phyloP scores from a whole-genome alignment of 2,329 filamentous ascomycete genomes.

The Ophioceras dolichostomum region DNA sequence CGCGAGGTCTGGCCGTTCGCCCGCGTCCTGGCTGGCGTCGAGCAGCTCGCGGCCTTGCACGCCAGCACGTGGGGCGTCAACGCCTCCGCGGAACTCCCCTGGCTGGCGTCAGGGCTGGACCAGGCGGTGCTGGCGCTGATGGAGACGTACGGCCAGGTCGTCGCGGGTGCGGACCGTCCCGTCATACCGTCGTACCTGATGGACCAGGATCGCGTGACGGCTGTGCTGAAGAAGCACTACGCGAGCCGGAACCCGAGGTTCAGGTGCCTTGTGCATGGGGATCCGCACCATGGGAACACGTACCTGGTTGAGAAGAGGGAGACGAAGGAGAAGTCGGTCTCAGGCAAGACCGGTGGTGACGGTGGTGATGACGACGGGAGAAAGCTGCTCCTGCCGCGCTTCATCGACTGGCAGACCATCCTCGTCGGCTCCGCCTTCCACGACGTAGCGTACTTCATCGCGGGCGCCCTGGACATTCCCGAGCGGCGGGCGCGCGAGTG shows the following conservation, averaged over 20 bases:
- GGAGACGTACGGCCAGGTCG: slow-evolving; percentile 13
- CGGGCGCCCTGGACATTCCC: slow-evolving; percentile 17
- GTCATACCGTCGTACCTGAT: slow-evolving; percentile 14
- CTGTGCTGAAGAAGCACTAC: slow-evolving; percentile 18
- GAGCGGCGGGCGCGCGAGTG: slow-evolving; percentile 20
- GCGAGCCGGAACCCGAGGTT: slow-evolving; percentile 17
- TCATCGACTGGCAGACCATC: slow-evolving; percentile 24
- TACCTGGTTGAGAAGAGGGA: slow-evolving; percentile 13
- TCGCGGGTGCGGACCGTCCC: slow-evolving; percentile 13
- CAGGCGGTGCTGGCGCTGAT: slow-evolving; percentile 12
- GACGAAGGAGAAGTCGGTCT: slow-evolving; percentile 1
- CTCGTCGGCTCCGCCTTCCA: slow-evolving; percentile 22
- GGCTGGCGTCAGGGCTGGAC: slow-evolving; percentile 14
- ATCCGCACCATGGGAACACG: slow-evolving; percentile 22
- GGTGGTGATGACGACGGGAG: too few relatives aligned
- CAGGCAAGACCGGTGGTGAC: too few relatives aligned
- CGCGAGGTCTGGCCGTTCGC: slow-evolving; percentile 17
- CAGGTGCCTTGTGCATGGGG: slow-evolving; percentile 20
- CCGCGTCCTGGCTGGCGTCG: slow-evolving; percentile 12
- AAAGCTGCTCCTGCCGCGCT: too few relatives aligned
- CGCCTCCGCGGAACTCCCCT: slow-evolving; percentile 7
- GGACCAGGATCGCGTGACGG: slow-evolving; percentile 15
- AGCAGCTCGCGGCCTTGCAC: slow-evolving; percentile 22
- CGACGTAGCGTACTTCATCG: slow-evolving; percentile 22
- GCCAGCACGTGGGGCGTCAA: slow-evolving; percentile 13